Base-by-base conservation (phyloP, 2,329 filamentous ascomycete genomes). In the Fusarium torulosum region DNA sequence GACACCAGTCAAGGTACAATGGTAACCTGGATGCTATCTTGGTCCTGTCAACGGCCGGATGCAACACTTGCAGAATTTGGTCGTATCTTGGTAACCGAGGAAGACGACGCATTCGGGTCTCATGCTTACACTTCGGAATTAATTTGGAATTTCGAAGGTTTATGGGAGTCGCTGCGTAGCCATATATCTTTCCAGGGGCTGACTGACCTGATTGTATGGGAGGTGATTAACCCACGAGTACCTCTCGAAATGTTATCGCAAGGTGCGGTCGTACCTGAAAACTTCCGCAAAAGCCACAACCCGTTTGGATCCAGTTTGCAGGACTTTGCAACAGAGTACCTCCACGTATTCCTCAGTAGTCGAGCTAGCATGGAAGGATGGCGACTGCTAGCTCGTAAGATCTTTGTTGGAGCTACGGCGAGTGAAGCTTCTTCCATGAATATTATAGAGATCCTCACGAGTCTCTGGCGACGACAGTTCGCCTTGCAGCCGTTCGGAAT, bases 401-500 rank as follows among this genome's bases (percentile, higher is more conserved):
- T 65, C 2, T 44, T 64, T 20, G 7, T 23, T 8, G 53, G 46
- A 1, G 42, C 42, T 14, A 20, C 21, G 1, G 7, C 35, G 11
- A 2, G 11, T 6, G 27, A 40, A 0, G 9, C 49, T 0, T 6
- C 3, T 2, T 13, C 9, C 2, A 3, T 5, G 2, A 9, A 3
- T 6, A 9, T 45, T 1, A 2, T 2, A 3, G 1, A 2, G 1
- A 14, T 20, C 4, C 0, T 53, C 1, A 6, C 7, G 10, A 1
- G 0, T 1, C 3, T 38, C 1, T 17, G 27, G n/a, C 3, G 6
- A 0, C 19, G 21, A 9, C 20, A 33, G 0, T 33, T 50, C 2
- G 1, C 3, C 2, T 1, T 27, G 0, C 0, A 19, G 0, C 8
- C 59, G 0, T 50, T 64, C 1, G 6, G 2, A 1, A 13, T 4